A percentile compares a stretch with the other conserved stretches of the same genome.
Conservation (phyloP, 257 asterid genomes). For the Verbascum thapsus region DNA sequence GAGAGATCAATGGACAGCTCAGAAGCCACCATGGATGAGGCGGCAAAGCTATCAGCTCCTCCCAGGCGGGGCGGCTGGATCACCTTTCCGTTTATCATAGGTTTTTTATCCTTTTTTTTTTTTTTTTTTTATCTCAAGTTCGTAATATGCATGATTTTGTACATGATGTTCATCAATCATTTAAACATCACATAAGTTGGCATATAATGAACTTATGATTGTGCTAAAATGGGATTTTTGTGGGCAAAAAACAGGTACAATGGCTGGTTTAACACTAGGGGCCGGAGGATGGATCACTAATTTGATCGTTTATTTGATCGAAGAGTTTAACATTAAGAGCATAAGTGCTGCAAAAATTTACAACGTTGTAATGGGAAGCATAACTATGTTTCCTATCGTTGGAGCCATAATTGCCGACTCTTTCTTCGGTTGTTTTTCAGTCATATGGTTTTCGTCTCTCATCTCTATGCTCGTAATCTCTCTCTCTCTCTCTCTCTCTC, state of each 20-base stretch:
- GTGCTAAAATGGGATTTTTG: slow-evolving; percentile 6
- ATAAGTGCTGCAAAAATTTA: slow-evolving; percentile 74
- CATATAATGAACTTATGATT: slow-evolving; percentile 17
- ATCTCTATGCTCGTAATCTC: slow-evolving; percentile 59
- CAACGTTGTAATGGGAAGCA: slow-evolving; percentile 71
- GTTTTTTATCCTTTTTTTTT: slow-evolving; percentile 26
- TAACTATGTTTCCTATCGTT: slow-evolving; percentile 65
- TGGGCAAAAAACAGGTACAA: slow-evolving; percentile 44
- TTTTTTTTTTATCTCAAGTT: neutral
- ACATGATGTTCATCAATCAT: neutral
- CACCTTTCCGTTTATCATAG: slow-evolving; percentile 63
- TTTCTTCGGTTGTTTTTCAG: slow-evolving; percentile 65
- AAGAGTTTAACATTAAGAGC: slow-evolving; percentile 74
- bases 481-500: neutral
- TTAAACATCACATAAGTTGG: no score
- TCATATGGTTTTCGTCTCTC: slow-evolving; percentile 75
- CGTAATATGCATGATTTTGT: neutral
- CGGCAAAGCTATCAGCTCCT: slow-evolving; percentile 17
- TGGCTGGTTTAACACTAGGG: slow-evolving; percentile 60
- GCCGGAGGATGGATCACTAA: slow-evolving; percentile 74
- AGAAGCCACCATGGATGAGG: slow-evolving; percentile 33
- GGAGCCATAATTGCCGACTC: slow-evolving; percentile 84
- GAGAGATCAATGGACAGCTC: slow-evolving; percentile 30
- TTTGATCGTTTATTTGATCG: slow-evolving; percentile 70
- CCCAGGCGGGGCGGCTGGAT: slow-evolving; percentile 54